phyloP scores from a whole-genome alignment of 73 alveolate genomes.

The Paramecium caudatum region DNA sequence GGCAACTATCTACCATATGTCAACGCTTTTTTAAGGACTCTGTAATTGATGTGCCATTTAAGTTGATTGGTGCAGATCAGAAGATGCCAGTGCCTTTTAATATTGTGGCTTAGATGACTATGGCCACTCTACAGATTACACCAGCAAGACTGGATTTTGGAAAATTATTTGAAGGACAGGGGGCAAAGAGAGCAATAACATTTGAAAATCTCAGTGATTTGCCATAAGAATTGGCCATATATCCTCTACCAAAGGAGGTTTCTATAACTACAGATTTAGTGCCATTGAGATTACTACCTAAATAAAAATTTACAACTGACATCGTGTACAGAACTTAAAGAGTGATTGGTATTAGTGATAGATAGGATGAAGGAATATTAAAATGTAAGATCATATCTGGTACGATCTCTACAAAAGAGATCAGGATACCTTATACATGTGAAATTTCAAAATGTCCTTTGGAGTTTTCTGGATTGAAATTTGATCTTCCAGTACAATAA shows the following conservation, averaged over 20 bases:
- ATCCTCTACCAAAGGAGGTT: constrained; percentile 94
- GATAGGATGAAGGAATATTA: constrained; percentile 83
- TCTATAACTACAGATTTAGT: constrained; percentile 92
- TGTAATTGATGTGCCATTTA: constrained; percentile 85
- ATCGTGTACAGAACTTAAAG: constrained; percentile 87
- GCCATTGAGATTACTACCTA: constrained; percentile 88
- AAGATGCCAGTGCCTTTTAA: constrained; percentile 90
- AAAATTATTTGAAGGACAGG: constrained; percentile 86
- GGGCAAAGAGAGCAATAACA: constrained; percentile 88
- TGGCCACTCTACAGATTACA: constrained; percentile 82
- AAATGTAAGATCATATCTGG: constrained; percentile 88
- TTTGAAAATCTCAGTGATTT: constrained; percentile 91
- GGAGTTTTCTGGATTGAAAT: constrained; percentile 76
- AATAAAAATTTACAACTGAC: constrained; percentile 86
- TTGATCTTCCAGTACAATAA: constrained; percentile 89
- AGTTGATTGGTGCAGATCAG: constrained; percentile 90
- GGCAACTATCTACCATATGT: constrained; percentile 82
- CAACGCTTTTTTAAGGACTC: constrained; percentile 78
- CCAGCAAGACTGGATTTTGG: constrained; percentile 91
- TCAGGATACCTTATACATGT: constrained; percentile 83
- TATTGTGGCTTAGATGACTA: constrained; percentile 81
- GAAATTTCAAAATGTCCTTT: constrained; percentile 89
- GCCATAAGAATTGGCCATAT: constrained; percentile 95
- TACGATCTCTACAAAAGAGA: constrained; percentile 88
- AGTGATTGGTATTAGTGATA: constrained; percentile 78